A percentile compares a stretch with the other conserved stretches of the same genome.
These are phyloP conservation scores for Dryas alaskensis DNA, from an alignment of 306 rosid genomes.

Conservation along the genomic window DNA sequence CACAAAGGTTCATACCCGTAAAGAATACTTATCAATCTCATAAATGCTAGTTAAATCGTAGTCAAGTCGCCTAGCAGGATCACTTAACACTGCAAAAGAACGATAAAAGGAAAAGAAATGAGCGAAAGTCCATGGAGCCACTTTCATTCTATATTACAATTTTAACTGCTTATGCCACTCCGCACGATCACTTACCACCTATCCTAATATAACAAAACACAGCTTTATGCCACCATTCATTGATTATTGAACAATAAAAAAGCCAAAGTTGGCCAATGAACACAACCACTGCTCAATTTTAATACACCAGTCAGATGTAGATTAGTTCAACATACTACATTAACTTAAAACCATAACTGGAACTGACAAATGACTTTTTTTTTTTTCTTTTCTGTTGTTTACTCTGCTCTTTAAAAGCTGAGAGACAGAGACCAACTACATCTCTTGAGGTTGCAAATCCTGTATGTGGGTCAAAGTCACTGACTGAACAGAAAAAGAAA, in stretches of 20 bases:
- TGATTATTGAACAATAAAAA: neutral
- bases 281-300: too few relatives aligned
- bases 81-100: slow-evolving; percentile 49
- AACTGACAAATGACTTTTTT: neutral
- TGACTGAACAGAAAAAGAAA: neutral
- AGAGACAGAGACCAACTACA: neutral
- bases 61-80: slow-evolving; percentile 60
- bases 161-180: too few relatives aligned
- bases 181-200: too few relatives aligned
- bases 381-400: neutral
- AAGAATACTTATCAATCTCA: slow-evolving; percentile 65
- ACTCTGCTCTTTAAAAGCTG: slow-evolving; percentile 6
- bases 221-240: neutral
- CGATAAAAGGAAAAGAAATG: slow-evolving; percentile 11
- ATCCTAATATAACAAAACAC: neutral
- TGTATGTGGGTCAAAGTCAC: neutral
- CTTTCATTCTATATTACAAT: neutral
- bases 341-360: neutral
- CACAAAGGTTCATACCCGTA: slow-evolving; percentile 44
- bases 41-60: slow-evolving; percentile 66
- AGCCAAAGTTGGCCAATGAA: too few relatives aligned
- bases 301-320: neutral
- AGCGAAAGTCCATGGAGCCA: neutral
- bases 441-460: slow-evolving; percentile 12
- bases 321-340: neutral